These are phyloP conservation scores for Cairneyella variabilis DNA, from an alignment of 495 filamentous ascomycete species.

Conservation along the genomic window DNA sequence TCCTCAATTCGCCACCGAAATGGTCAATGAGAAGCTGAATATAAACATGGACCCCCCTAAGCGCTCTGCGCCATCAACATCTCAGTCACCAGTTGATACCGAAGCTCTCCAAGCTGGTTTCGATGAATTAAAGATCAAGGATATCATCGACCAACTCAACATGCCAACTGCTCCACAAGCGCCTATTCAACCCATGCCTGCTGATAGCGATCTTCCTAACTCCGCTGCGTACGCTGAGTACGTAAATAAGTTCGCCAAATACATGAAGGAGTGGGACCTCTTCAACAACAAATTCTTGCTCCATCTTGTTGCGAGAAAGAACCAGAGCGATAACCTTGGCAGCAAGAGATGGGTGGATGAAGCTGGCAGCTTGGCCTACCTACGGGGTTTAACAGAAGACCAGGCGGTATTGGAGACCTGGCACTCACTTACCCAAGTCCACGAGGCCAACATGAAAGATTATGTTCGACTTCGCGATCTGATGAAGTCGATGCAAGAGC, in stretches of 20 bases:
- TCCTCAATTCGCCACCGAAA: constrained; percentile 20
- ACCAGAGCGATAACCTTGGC: constrained; percentile 44
- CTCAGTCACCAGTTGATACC: constrained; percentile 30
- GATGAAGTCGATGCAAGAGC: constrained; percentile 26
- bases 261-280: constrained; percentile 64
- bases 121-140: constrained; percentile 61
- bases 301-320: constrained; percentile 64
- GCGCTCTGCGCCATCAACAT: constrained; percentile 10
- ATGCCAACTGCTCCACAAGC: constrained; percentile 61
- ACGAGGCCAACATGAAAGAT: constrained; percentile 55
- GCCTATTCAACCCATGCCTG: constrained; percentile 25
- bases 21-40: constrained; percentile 8
- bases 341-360: constrained; percentile 55
- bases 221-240: constrained; percentile 56
- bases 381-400: constrained; percentile 61
- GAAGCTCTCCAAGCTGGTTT: constrained; percentile 53
- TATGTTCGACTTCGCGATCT: constrained; percentile 54
- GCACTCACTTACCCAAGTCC: constrained; percentile 59
- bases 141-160: constrained; percentile 57
- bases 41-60: constrained; percentile 16
- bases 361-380: constrained; percentile 45
- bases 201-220: constrained; percentile 36
- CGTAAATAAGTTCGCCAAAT: constrained; percentile 56
- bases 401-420: constrained; percentile 58
- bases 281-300: constrained; percentile 62